phyloP scores from a whole-genome alignment of 495 filamentous ascomycete species.

The Talaromyces adpressus region DNA sequence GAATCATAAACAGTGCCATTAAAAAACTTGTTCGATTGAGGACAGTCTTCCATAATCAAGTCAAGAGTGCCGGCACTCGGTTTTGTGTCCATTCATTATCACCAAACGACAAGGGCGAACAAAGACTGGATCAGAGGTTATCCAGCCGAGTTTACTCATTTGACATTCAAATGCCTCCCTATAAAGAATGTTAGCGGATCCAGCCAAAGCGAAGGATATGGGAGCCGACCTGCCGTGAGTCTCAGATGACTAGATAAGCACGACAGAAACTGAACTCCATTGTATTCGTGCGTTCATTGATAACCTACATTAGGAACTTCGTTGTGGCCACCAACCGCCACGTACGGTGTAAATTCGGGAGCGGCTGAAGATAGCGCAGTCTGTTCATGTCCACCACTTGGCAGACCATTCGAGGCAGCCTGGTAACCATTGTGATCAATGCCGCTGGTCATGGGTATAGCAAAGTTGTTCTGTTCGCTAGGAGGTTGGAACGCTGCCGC shows the following conservation, averaged over 20 bases:
- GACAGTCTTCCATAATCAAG: slow-evolving; percentile 36
- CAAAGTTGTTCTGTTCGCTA: slow-evolving; percentile 19
- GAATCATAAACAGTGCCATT: slow-evolving; percentile 3
- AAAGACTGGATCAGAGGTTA: background rate
- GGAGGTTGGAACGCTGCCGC: background rate
- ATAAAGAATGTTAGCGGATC: slow-evolving; percentile 42
- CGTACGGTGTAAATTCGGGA: slow-evolving; percentile 65
- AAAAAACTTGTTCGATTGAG: slow-evolving; percentile 19
- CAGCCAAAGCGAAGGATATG: slow-evolving; percentile 35
- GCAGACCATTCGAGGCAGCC: slow-evolving; percentile 20
- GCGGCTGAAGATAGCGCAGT: slow-evolving; percentile 64
- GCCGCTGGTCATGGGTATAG: slow-evolving; percentile 25
- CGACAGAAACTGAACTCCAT: slow-evolving; percentile 41
- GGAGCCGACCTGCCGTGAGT: slow-evolving; percentile 11
- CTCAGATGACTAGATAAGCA: slow-evolving; percentile 25
- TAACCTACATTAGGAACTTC: slow-evolving; percentile 41
- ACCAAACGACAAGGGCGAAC: background rate
- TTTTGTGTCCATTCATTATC: slow-evolving; percentile 8
- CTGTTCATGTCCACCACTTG: slow-evolving; percentile 36
- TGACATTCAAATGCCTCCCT: slow-evolving; percentile 26
- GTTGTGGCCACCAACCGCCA: slow-evolving; percentile 24
- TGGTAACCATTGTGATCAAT: slow-evolving; percentile 12
- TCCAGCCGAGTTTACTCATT: background rate
- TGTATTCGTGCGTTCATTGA: slow-evolving; percentile 46
- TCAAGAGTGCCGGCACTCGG: slow-evolving; percentile 28